These are phyloP conservation scores for Suhomyces emberorum DNA, from an alignment of 805 yeast species.

Conservation along the genomic window DNA sequence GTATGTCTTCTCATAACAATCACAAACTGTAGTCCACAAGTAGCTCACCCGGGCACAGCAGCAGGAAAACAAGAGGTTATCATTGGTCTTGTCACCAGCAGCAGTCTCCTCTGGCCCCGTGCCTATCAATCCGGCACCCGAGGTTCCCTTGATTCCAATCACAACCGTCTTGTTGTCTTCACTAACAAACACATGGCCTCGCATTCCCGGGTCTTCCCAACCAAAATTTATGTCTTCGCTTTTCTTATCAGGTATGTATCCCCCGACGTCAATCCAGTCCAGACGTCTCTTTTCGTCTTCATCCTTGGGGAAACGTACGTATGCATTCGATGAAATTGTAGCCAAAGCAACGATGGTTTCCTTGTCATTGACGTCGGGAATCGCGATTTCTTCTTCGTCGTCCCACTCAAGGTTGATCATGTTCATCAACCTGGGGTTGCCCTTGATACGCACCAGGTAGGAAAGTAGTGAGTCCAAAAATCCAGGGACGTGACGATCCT, in stretches of 20 bases:
- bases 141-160: conserved; percentile 85
- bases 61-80: conserved; percentile 86
- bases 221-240: conserved; percentile 65
- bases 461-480: conserved; percentile 64
- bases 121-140: conserved; percentile 65
- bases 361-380: conserved; percentile 76
- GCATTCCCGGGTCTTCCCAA: conserved; percentile 79
- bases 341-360: conserved; percentile 76
- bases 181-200: conserved; percentile 84
- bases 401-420: conserved; percentile 62
- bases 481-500: conserved; percentile 49
- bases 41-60: conserved; percentile 93
- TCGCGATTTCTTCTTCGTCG: conserved; percentile 43
- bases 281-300: conserved; percentile 48
- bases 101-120: conserved; percentile 64
- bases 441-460: conserved; percentile 46
- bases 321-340: conserved; percentile 85
- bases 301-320: conserved; percentile 68
- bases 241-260: conserved; percentile 52
- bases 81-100: conserved; percentile 77
- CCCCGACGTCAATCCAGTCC: conserved; percentile 81
- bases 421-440: conserved; percentile 33
- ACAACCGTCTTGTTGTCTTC: conserved; percentile 61
- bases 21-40: conserved; percentile 93
- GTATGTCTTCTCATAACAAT: conserved; percentile 79